Conservation (phyloP, 371 early-diverging fungal genomes). For the Haplosporangium sp. region DNA sequence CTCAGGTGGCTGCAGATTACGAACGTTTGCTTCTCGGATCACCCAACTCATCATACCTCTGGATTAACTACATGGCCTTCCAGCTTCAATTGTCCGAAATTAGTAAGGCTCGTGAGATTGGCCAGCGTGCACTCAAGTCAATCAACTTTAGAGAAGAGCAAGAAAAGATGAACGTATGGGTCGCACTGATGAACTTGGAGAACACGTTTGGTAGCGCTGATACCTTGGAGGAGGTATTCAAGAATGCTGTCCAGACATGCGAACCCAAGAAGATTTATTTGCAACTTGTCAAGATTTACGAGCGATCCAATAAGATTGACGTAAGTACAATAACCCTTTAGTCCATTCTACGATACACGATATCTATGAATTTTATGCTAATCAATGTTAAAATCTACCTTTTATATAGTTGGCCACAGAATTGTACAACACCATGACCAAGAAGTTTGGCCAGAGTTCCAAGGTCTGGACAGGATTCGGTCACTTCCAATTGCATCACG, state of each 20-base stretch:
- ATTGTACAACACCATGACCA: conserved; percentile 79
- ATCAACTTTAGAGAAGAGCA: conserved; percentile 93
- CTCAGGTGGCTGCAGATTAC: conserved; percentile 78
- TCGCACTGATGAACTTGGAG: conserved; percentile 94
- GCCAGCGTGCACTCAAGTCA: conserved; percentile 93
- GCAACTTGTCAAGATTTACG: conserved; percentile 90
- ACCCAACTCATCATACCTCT: conserved; percentile 95
- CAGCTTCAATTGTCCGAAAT: conserved; percentile 91
- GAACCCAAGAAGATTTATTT: conserved; percentile 91
- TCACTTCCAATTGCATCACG: conserved; percentile 78
- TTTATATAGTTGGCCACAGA: conserved; percentile 71
- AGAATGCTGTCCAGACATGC: conserved; percentile 83
- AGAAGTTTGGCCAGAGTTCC: conserved; percentile 88
- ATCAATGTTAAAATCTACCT: background rate
- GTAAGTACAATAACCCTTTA: conserved; percentile 41
- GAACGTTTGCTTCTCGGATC: conserved; percentile 93
- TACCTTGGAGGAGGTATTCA: conserved; percentile 81
- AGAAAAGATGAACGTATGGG: conserved; percentile 96
- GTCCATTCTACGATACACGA: too few species aligned
- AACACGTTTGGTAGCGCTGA: conserved; percentile 90
- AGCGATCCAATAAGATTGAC: conserved; percentile 81
- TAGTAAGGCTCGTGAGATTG: conserved; percentile 91
- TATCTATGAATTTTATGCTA: too few species aligned
- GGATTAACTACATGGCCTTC: conserved; percentile 99
- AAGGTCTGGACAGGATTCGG: conserved; percentile 93